Evolutionary conservation across 805 yeast genomes (phyloP).

Genomic region (Yarrowia divulgata): DNA sequence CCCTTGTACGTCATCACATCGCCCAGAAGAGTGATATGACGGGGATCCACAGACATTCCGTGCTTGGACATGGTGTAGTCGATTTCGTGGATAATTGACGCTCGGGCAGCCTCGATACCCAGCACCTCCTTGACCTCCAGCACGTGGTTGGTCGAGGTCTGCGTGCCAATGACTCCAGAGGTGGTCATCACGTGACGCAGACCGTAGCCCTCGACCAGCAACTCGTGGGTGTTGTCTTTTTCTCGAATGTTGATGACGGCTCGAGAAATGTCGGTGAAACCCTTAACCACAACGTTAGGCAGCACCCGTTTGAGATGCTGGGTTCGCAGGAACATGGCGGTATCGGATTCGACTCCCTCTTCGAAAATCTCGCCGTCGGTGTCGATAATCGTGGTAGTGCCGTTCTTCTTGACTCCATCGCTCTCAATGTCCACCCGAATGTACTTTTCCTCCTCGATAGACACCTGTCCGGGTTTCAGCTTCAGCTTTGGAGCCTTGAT

Average conservation of each 20-base stretch:
- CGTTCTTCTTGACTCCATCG: conserved; percentile 57
- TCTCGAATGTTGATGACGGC: conserved; percentile 95
- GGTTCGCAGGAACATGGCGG: conserved; percentile 81
- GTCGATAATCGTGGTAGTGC: conserved; percentile 53
- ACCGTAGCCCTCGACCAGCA: conserved; percentile 97
- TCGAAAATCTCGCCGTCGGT: conserved; percentile 44
- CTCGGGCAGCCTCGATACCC: conserved; percentile 98
- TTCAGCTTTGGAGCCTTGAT: conserved; percentile 87
- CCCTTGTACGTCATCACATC: conserved; percentile 99
- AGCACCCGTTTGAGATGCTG: conserved; percentile 86
- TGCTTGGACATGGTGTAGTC: conserved; percentile 98
- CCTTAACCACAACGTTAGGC: conserved; percentile 90
- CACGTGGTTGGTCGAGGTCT: conserved; percentile 89
- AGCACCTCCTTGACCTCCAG: conserved; percentile 86
- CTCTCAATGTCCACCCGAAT: conserved; percentile 66
- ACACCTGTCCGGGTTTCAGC: conserved; percentile 73
- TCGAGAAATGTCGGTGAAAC: conserved; percentile 87
- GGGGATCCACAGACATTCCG: conserved; percentile 99
- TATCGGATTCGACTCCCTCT: conserved; percentile 48
- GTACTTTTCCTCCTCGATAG: conserved; percentile 67
- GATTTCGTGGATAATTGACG: conserved; percentile 91
- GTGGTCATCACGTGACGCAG: conserved; percentile 95
- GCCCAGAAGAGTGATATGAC: conserved; percentile 96
- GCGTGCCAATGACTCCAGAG: conserved; percentile 91
- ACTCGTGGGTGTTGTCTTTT: conserved; percentile 80